Evolutionary conservation across 2,329 filamentous ascomycete species (phyloP).

Genomic region (Stagonosporopsis chrysanthemi): DNA sequence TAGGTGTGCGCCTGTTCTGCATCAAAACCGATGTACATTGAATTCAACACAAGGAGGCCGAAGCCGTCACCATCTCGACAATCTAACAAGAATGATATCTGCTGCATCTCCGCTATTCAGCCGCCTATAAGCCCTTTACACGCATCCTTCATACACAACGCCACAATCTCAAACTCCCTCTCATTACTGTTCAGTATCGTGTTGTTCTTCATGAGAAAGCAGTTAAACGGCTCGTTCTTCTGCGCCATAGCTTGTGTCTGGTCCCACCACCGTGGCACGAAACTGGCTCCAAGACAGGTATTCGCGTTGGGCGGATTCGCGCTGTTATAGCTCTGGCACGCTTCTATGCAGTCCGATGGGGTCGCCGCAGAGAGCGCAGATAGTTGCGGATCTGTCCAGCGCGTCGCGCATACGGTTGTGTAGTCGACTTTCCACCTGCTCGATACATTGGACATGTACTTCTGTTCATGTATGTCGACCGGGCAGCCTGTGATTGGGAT

Average conservation of each 20-base stretch:
- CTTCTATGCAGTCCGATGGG: constrained; percentile 6
- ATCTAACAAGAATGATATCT: too few relatives aligned
- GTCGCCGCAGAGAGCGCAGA: neutral
- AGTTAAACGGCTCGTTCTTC: neutral
- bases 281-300: neutral
- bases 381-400: neutral
- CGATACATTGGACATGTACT: neutral
- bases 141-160: neutral
- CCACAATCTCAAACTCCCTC: neutral
- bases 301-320: neutral
- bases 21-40: too few relatives aligned
- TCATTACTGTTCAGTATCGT: neutral
- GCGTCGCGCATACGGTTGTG: neutral
- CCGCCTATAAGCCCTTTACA: neutral
- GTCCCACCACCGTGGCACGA: constrained; percentile 8
- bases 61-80: neutral
- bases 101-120: neutral
- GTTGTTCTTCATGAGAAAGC: constrained; percentile 1
- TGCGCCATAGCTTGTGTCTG: neutral
- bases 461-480: neutral
- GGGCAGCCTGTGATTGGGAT: neutral
- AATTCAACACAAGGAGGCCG: neutral
- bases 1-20: too few relatives aligned
- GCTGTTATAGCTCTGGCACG: constrained; percentile 3
- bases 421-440: neutral